Percentiles rank a stretch among this genome's conserved stretches.
These are phyloP conservation scores for Phytopythium sindhum DNA, from an alignment of 352 stramenopile genomes.

Conservation along the genomic window DNA sequence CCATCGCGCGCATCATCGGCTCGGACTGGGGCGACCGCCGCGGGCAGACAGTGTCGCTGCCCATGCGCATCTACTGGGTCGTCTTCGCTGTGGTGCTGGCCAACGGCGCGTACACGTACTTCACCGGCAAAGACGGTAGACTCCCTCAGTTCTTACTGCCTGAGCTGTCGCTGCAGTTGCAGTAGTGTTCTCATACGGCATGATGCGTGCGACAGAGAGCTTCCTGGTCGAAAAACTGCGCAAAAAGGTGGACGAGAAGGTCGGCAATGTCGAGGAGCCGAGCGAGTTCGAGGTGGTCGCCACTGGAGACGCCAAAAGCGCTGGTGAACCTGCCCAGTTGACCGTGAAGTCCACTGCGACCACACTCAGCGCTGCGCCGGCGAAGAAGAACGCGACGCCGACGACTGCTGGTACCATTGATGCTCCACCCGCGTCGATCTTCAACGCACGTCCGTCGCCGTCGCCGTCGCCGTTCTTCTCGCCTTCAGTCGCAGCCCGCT, in stretches of 20 bases:
- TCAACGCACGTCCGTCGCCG: conserved; percentile 11
- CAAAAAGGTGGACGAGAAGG: conserved; percentile 53
- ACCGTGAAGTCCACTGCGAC: not conserved
- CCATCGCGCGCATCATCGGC: conserved; percentile 60
- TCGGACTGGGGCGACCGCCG: conserved; percentile 75
- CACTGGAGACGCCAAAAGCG: not conserved
- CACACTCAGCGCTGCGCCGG: not conserved
- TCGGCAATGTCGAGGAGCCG: conserved; percentile 36
- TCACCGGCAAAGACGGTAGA: conserved; percentile 42
- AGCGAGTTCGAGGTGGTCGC: conserved; percentile 43
- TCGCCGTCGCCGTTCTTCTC: conserved; percentile 36
- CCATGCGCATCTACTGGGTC: conserved; percentile 75
- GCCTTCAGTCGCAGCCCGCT: conserved; percentile 12
- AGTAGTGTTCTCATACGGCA: not conserved
- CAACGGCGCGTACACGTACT: conserved; percentile 64
- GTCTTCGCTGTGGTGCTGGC: conserved; percentile 51
- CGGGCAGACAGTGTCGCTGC: conserved; percentile 52
- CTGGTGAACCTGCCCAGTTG: not conserved
- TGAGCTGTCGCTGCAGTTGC: not conserved
- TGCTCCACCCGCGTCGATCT: conserved; percentile 15
- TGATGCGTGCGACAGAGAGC: conserved; percentile 20
- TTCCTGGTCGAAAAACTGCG: conserved; percentile 52
- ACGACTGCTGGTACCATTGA: not conserved
- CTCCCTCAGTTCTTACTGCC: not conserved
- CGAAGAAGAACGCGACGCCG: not conserved